phyloP scores from a whole-genome alignment of 148 eudicot genomes.

The Rhododendron ferrugineum region DNA sequence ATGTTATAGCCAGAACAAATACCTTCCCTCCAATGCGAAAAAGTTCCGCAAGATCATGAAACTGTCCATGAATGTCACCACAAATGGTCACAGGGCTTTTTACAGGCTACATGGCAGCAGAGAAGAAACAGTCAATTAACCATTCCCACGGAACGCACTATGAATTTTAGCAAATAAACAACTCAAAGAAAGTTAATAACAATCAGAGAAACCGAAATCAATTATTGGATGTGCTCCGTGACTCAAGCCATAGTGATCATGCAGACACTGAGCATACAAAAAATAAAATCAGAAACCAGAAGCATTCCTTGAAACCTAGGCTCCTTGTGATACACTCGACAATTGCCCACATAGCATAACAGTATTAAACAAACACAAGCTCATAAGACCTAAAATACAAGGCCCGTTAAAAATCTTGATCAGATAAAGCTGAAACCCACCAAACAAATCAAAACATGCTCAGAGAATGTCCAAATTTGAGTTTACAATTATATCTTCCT shows the following conservation, averaged over 20 bases:
- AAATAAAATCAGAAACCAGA: neutral
- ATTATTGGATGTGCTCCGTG: neutral
- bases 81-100: slow-evolving; percentile 97
- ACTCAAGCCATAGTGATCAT: neutral
- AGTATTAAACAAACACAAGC: neutral
- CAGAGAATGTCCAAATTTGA: neutral
- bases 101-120: slow-evolving; percentile 66
- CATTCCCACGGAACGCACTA: neutral
- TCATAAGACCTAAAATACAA: neutral
- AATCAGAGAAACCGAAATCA: neutral
- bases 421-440: neutral
- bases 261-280: neutral
- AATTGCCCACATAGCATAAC: neutral
- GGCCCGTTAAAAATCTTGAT: neutral
- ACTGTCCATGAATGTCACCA: slow-evolving; percentile 95
- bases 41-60: slow-evolving; percentile 95
- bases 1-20: slow-evolving; percentile 5
- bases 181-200: neutral
- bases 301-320: neutral
- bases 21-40: slow-evolving; percentile 99
- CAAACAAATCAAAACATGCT: neutral
- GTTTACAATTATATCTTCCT: neutral
- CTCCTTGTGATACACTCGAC: neutral
- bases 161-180: neutral
- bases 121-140: slow-evolving; percentile 6